Base-by-base conservation (phyloP, 2,329 filamentous ascomycete genomes). In the Pleomassaria siparia region DNA sequence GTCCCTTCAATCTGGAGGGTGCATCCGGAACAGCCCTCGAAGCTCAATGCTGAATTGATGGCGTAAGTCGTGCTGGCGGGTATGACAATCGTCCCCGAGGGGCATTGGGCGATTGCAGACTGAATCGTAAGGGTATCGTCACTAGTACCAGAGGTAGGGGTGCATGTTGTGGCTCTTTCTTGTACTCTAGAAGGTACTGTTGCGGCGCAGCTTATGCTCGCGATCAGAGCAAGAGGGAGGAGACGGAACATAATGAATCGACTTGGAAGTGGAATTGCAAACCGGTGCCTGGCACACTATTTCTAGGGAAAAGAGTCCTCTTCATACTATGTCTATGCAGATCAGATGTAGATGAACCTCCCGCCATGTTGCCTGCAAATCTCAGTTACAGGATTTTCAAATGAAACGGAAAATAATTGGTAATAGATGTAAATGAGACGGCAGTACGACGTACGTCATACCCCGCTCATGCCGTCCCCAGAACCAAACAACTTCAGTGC, bases 1-100 rank as follows among this genome's bases (percentile, higher is more conserved):
- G 69, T 63, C 0, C 75, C 75, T 47, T 78, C 75, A 2, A 78
- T 56, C 48, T 76, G 72, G 33, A 78, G 63, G 36, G 73, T 71
- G 50, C 76, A 78, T 12, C 60, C 63, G 1, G 51, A 51, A 53
- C 75, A 77, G 4, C 69, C 73, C 13, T 20, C n/a, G 15, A 43
- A 35, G 20, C 15, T 18, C 5, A 35, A 18, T n/a, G 32, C 15
- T 18, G 32, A 35, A 16, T 35, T 18, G 6, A 35, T 35, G 15
- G 18, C 4, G 16, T 18, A 30, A 30, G 29, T 30, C 15, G 6
- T 30, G 12, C 29, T n/a, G 29, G 29, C 29, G 29, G 29, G 29
- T 6, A 30, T 35, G 32, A 32, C 30, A 6, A 33, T 33, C 8
- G 30, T 33, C 15, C 30, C 30, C 6, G 30, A 33, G 30, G 30